Base-by-base conservation (phyloP, 495 filamentous ascomycete genomes). In the Terfezia claveryi region DNA sequence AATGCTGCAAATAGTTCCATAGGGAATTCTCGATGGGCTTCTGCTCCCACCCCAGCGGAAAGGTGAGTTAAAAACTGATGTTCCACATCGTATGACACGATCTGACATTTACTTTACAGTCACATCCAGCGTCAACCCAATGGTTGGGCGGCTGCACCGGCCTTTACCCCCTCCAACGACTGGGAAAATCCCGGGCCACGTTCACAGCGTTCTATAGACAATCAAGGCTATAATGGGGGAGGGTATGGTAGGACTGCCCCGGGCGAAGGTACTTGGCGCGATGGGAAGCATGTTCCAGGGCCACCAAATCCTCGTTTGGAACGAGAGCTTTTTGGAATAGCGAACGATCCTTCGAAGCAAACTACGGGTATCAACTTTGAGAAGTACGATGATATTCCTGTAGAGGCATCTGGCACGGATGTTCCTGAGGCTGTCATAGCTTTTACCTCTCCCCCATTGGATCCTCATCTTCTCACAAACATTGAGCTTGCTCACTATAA, bases 331-430 rank as follows among this genome's bases (percentile, higher is more conserved):
- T 98, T 95, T 69, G 91, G 91, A 64, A 79, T 82, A 49, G 77
- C 85, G 58, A 91, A 96, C 68, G 91, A 96, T 64, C 87, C 87
- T 55, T 78, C 83, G 59, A 95, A 94, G 73, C 83, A 94, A 68
- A 83, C 86, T 62, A 94, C 85, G 17, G 91, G 91, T 65, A 96
- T 98, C 80, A 98, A 98, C 75, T 98, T 98, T 66, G 80, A 94
- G 72, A 98, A 98, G 73, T 98, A 98, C 70, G 91, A 98, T 64
- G 91, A 98, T 66, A 98, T 98, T 62, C 91, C 91, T 37, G 92
- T 98, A 56, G 91, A 94, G 67, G 89, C 92, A 46, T 94, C 91
- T 56, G 91, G 91, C 49, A 82, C 86, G 50, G 80, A 92, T 67
- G 86, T 94, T 50, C 92, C 91, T 49, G 92, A 96, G 62, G 85